Evolutionary conservation across 2,329 filamentous ascomycete genomes (phyloP).

Genomic region (Hymenoscyphus linearis): DNA sequence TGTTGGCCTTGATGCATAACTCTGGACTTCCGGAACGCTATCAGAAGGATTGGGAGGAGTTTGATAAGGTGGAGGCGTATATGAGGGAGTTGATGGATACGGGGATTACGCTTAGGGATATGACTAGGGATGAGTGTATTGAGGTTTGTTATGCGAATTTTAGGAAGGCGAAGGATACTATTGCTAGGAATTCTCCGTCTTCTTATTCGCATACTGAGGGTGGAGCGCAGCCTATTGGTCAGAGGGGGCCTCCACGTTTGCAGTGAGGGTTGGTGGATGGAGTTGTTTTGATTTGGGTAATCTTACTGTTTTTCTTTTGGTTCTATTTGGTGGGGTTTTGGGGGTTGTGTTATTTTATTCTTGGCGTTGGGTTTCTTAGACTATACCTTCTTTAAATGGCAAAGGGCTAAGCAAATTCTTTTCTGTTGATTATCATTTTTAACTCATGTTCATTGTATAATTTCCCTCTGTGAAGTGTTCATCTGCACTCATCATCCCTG

Average conservation of each 20-base stretch:
- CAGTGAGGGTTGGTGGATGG: not conserved
- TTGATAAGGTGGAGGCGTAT: conserved; percentile 14
- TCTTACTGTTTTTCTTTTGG: not conserved
- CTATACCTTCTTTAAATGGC: too few relatives aligned
- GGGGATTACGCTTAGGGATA: conserved; percentile 7
- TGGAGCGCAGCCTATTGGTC: not conserved
- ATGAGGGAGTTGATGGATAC: conserved; percentile 12
- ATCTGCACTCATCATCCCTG: too few relatives aligned
- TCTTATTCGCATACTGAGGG: conserved; percentile 9
- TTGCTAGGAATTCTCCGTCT: conserved; percentile 6
- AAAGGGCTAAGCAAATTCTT: too few relatives aligned
- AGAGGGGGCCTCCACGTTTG: not conserved
- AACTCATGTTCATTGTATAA: too few relatives aligned
- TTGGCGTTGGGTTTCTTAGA: too few relatives aligned
- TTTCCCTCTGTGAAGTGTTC: too few relatives aligned
- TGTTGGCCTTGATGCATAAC: conserved; percentile 14
- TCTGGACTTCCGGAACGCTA: conserved; percentile 13
- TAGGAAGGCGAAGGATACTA: conserved; percentile 9
- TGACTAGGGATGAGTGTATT: conserved; percentile 11
- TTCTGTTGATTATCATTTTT: too few relatives aligned
- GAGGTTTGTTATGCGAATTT: conserved; percentile 11
- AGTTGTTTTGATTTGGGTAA: not conserved
- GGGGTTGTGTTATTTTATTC: too few relatives aligned
- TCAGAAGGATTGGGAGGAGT: conserved; percentile 15
- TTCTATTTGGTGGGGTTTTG: too few relatives aligned